Evolutionary conservation across 2,329 filamentous ascomycete species (phyloP), one percentile per base, ranked within the genome.

Genomic region (Lachnellula willkommii): DNA sequence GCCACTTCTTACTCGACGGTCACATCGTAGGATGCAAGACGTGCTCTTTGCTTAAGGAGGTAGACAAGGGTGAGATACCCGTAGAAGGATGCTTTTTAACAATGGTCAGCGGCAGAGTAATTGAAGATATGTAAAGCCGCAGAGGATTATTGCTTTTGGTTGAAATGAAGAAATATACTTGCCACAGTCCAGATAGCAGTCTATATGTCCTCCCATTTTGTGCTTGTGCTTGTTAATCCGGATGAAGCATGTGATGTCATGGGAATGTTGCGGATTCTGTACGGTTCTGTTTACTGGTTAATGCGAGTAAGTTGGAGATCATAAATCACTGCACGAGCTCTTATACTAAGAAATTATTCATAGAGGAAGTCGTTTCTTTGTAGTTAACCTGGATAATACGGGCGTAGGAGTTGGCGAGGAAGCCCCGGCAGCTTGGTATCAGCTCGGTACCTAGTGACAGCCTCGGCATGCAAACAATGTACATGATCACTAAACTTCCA

Each of bases 121-220:
- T 22, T 15, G n/a, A 39, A 28, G 15, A 28, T 42, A 52, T 37
- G 9, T 40, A 17, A 36, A 28, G 3, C 20, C 5, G 36, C 14
- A 28, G 8, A 53, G 5, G 8, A 42, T 45, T 20, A 53, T 4
- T 36, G 14, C 22, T 15, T 1, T 22, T n/a, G 32, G 14, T 35
- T 12, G 5, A 43, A 32, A n/a, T 52, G 4, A 24, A 40, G 8
- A 39, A 53, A 46, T n/a, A 35, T 46, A 53, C 76, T 58, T 72
- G 87, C 85, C 80, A 66, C 85, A 79, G 70, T 89, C 86, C 54
- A 89, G 60, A 66, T 87, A 89, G 57, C 78, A 79, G 59, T 86
- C 83, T 62, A 89, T 87, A 54, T 79, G 79, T 53, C 79, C 77
- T 20, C 75, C 75, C 84, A 88, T 87, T 40, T 46, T 70, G 65